Base-by-base conservation (phyloP, 2,329 filamentous ascomycete genomes). In the Beauveria sp. region DNA sequence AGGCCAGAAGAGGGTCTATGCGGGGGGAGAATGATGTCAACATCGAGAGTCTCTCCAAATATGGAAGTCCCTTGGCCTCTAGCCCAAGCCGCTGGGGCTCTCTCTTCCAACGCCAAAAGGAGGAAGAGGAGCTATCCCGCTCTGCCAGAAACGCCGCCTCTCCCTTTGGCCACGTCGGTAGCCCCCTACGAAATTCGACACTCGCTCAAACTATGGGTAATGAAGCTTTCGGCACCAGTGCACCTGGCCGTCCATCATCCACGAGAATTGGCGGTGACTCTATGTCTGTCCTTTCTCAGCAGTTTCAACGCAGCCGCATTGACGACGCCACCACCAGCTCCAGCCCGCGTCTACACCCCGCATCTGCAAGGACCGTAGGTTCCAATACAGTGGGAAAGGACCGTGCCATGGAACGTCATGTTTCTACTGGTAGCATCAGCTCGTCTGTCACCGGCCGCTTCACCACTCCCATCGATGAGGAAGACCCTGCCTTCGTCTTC, bases 111-210 rank as follows among this genome's bases (percentile, higher is more conserved):
- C 79, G 83, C 43, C 82, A 84, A 63, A 80, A 80, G 69, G 81
- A 84, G 57, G 84, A 86, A 53, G 83, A 86, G 53, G 79, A 80
- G 55, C 72, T 71, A 24, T 67, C 74, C 44, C 70, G 72, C 37
- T 72, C 73, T 10, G 71, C 72, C 4, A 69, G 74, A 53, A 68
- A 69, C 65, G 68, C 72, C 61, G 70, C 71, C 5, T 86, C 84
- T n/a, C 82, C 78, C 3, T 87, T 87, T 68, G 85, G 85, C 8
- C 85, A 88, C 65, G 85, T 88, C 41, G 85, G 85, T 22, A 87
- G 84, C 64, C 85, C 85, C 18, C 75, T 88, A 61, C 81, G 85
- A 20, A 87, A 86, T 69, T 87, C 84, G 9, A 80, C 82, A 50
- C 76, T 88, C 9, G 82, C 83, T 43, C 78, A 80, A 50, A 81